These are phyloP conservation scores for Canavalia gladiata DNA, from an alignment of 306 rosid genomes.

Conservation along the genomic window DNA sequence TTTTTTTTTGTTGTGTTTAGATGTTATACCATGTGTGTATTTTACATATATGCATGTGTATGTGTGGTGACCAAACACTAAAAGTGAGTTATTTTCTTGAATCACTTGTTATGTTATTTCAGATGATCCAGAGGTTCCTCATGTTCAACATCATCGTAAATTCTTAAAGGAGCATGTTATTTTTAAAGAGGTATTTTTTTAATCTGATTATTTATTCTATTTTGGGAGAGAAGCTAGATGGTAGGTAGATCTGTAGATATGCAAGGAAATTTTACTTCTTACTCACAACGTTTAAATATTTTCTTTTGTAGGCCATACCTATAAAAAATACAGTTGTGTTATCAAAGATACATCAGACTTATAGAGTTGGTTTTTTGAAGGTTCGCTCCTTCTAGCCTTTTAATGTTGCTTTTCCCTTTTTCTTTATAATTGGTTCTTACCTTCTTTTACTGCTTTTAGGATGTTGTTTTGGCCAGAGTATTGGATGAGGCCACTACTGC, in stretches of 20 bases:
- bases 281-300: constrained; percentile 2
- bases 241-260: constrained; percentile 33
- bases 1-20: neutral
- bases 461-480: constrained; percentile 88
- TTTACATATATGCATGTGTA: neutral
- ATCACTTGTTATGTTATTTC: constrained; percentile 38
- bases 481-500: constrained; percentile 85
- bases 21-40: neutral
- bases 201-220: constrained; percentile 37
- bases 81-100: constrained; percentile 31
- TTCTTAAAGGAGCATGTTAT: constrained; percentile 84
- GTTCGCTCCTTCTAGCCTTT: constrained; percentile 50
- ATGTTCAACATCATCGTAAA: constrained; percentile 73
- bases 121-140: constrained; percentile 88
- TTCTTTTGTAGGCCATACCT: constrained; percentile 80
- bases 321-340: constrained; percentile 75
- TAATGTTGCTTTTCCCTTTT: neutral
- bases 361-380: constrained; percentile 92
- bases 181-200: constrained; percentile 84
- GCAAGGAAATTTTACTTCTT: constrained; percentile 3
- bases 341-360: constrained; percentile 95
- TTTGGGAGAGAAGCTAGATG: constrained; percentile 36
- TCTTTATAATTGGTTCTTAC: constrained; percentile 45
- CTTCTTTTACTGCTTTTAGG: constrained; percentile 62
- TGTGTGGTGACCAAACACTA: neutral